Percentiles rank a stretch among this genome's conserved stretches.
Evolutionary conservation across 2,329 filamentous ascomycete genomes (phyloP).

Genomic region (Hymenoscyphus fructigenus): DNA sequence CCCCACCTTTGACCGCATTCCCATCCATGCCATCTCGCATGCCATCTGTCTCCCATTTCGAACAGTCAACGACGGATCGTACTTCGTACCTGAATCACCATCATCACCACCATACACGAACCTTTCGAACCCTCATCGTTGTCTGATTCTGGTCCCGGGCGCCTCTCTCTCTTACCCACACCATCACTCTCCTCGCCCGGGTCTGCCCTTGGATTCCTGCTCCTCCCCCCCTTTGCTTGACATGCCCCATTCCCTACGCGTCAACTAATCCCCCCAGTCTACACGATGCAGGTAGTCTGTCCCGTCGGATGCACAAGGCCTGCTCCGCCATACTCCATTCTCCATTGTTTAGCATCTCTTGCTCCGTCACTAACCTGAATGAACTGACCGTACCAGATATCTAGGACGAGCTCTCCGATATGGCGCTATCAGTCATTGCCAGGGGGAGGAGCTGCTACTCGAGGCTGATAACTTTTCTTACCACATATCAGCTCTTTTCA

Average conservation of each 20-base stretch:
- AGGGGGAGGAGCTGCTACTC: slow-evolving; percentile 19
- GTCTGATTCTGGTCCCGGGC: background rate
- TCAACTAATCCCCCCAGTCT: slow-evolving; percentile 1
- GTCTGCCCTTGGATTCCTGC: background rate
- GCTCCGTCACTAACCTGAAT: slow-evolving; percentile 12
- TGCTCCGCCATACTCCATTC: slow-evolving; percentile 20
- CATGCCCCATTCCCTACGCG: slow-evolving; percentile 7
- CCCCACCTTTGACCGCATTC: slow-evolving; percentile 3
- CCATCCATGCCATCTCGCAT: background rate
- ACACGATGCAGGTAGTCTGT: background rate
- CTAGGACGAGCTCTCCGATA: background rate
- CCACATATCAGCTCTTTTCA: slow-evolving; percentile 32
- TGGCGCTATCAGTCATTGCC: slow-evolving; percentile 6
- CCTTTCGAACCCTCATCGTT: background rate
- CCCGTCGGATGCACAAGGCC: slow-evolving; percentile 1
- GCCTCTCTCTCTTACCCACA: background rate
- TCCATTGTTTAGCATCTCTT: slow-evolving; percentile 14
- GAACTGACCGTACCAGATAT: background rate
- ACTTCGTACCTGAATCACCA: slow-evolving; percentile 1
- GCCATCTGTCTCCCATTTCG: background rate
- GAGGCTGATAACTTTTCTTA: slow-evolving; percentile 34
- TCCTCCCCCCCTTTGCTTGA: slow-evolving; percentile 9
- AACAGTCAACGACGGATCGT: slow-evolving; percentile 3
- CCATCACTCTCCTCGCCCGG: slow-evolving; percentile 3
- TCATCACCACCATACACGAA: background rate